Conservation (phyloP, 2,329 filamentous ascomycete genomes). For the Paraphoma sp. region DNA sequence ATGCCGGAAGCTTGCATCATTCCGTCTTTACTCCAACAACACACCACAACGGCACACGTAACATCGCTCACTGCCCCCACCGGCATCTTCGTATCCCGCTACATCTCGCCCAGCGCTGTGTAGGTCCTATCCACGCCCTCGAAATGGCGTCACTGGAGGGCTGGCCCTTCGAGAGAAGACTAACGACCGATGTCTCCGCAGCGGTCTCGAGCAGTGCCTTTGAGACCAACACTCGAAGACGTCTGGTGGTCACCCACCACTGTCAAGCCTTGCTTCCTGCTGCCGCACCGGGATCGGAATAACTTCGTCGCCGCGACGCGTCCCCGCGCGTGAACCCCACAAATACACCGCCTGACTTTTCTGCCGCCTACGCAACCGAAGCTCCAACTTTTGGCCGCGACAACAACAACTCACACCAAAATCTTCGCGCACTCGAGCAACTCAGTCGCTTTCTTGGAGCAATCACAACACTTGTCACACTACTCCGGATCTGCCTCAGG, state of each 20-base stretch:
- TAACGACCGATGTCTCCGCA: constrained; percentile 35
- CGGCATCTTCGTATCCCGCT: constrained; percentile 11
- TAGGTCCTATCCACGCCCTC: constrained; percentile 38
- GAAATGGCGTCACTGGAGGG: constrained; percentile 36
- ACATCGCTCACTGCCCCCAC: constrained; percentile 5
- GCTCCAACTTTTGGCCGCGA: not conserved
- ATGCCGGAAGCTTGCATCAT: constrained; percentile 13
- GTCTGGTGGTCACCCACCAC: constrained; percentile 5
- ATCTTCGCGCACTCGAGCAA: not conserved
- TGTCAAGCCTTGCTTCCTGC: constrained; percentile 1
- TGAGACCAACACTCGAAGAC: constrained; percentile 14
- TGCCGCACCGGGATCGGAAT: constrained; percentile 9
- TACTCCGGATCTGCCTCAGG: not conserved
- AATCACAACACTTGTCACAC: not conserved
- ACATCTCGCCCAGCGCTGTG: constrained; percentile 36
- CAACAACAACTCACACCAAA: not conserved
- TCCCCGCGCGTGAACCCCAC: constrained; percentile 14
- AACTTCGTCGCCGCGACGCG: constrained; percentile 15
- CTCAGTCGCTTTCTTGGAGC: not conserved
- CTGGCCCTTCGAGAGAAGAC: constrained; percentile 40
- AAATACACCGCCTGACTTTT: constrained; percentile 28
- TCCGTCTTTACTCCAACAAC: constrained; percentile 13
- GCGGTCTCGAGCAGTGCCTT: constrained; percentile 19
- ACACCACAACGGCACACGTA: constrained; percentile 9
- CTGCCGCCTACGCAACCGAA: constrained; percentile 17